Percentiles rank a stretch among this genome's conserved stretches.
Evolutionary conservation across 2,329 filamentous ascomycete species (phyloP).

Genomic region (Leptographium radiaticola): DNA sequence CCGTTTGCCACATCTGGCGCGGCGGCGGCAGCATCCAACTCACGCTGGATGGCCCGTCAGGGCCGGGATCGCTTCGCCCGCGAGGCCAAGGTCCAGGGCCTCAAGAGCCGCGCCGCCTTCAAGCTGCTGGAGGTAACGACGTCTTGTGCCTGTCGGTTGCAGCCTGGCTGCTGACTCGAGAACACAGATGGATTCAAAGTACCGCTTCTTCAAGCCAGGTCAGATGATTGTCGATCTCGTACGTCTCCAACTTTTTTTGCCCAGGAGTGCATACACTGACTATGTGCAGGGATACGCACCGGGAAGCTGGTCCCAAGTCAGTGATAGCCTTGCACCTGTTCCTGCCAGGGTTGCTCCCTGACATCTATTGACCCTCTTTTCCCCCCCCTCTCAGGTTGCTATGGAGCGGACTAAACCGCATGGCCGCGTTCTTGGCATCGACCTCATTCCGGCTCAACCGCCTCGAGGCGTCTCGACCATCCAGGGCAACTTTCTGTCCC

Average conservation of each 20-base stretch:
- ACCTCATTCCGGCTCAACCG: conserved; percentile 84
- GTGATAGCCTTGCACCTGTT: not conserved
- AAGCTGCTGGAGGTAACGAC: conserved; percentile 69
- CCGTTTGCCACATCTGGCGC: not conserved
- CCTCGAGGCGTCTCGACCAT: conserved; percentile 87
- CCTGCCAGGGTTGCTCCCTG: not conserved
- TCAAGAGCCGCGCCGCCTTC: conserved; percentile 87
- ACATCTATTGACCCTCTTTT: not conserved
- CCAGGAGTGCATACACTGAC: not conserved
- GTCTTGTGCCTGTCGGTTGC: not conserved
- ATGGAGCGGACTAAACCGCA: conserved; percentile 61
- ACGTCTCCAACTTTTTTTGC: conserved; percentile 17
- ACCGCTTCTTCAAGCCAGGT: conserved; percentile 63
- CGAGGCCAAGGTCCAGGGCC: conserved; percentile 61
- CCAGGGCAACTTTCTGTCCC: conserved; percentile 82
- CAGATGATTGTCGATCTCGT: conserved; percentile 87
- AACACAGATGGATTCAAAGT: conserved; percentile 63
- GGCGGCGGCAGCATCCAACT: conserved; percentile 42
- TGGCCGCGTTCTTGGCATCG: conserved; percentile 78
- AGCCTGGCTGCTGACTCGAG: no score
- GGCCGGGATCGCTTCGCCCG: conserved; percentile 56
- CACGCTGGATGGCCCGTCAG: conserved; percentile 73
- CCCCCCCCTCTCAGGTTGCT: conserved; percentile 49
- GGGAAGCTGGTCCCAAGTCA: conserved; percentile 56
- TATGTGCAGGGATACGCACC: conserved; percentile 56